phyloP scores from a whole-genome alignment of 352 stramenopile genomes.

The Stephanocyclus meneghinianus region DNA sequence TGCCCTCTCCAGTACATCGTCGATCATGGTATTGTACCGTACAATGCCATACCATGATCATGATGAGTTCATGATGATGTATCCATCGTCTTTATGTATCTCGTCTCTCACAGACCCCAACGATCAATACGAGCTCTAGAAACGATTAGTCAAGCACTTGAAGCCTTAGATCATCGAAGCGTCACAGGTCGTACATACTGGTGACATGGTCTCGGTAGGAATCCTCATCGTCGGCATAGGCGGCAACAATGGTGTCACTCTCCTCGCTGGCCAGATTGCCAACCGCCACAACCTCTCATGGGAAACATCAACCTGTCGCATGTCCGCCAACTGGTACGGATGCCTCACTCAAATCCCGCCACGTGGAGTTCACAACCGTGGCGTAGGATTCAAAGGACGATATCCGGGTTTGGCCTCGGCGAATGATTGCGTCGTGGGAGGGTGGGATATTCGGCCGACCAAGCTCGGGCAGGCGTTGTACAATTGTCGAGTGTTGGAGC shows the following conservation, averaged over 20 bases:
- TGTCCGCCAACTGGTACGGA: constrained; percentile 80
- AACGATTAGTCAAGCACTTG: no score
- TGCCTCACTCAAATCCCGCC: constrained; percentile 84
- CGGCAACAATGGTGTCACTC: constrained; percentile 94
- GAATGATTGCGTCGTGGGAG: constrained; percentile 79
- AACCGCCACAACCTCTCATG: constrained; percentile 78
- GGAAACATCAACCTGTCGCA: constrained; percentile 64
- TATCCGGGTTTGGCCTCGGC: constrained; percentile 60
- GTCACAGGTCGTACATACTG: no score
- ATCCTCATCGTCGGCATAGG: constrained; percentile 95
- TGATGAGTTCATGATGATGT: no score
- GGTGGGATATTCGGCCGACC: constrained; percentile 85
- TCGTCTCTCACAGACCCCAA: no score
- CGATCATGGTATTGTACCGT: no score
- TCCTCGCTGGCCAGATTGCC: constrained; percentile 91
- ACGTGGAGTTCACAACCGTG: constrained; percentile 70
- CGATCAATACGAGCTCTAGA: no score
- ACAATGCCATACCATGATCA: no score
- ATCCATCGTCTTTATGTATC: no score
- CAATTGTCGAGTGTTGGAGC: constrained; percentile 83
- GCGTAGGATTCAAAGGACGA: constrained; percentile 65
- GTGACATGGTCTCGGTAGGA: constrained; percentile 55
- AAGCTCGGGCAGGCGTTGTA: constrained; percentile 83
- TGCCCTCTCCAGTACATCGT: no score
- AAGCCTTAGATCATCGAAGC: no score